A percentile compares a stretch with the other conserved stretches of the same genome.
Conservation (phyloP, 192 early-diverging fungal genomes). For the Coemansia sp. region DNA sequence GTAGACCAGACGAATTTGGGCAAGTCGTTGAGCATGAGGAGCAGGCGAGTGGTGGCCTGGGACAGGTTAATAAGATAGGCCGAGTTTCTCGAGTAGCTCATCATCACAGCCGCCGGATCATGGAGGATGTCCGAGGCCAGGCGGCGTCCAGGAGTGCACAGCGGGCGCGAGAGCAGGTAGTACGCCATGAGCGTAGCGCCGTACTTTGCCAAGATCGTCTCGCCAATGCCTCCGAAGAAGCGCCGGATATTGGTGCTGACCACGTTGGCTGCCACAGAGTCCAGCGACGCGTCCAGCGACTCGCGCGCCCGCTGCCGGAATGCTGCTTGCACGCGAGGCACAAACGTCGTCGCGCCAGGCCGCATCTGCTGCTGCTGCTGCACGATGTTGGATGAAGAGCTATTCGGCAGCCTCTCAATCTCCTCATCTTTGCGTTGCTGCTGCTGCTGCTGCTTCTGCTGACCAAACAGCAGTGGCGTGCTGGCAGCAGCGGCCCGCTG, state of each 20-base stretch:
- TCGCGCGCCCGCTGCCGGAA: constrained; percentile 37
- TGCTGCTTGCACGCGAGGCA: constrained; percentile 42
- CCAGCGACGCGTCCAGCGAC: constrained; percentile 34
- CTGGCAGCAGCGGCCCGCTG: constrained; percentile 38
- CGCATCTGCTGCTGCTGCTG: constrained; percentile 14
- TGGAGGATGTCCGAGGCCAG: constrained; percentile 35
- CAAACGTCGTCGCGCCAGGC: constrained; percentile 18
- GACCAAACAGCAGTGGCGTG: constrained; percentile 38
- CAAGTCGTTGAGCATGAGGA: constrained; percentile 92
- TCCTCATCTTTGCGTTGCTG: constrained; percentile 1
- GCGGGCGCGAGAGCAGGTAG: constrained; percentile 79
- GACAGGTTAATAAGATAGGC: constrained; percentile 74
- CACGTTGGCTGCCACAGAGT: constrained; percentile 29
- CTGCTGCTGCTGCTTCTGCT: constrained; percentile 17
- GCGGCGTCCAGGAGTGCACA: constrained; percentile 62
- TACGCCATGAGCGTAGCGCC: constrained; percentile 83
- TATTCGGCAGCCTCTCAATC: neutral
- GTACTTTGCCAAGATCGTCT: constrained; percentile 95
- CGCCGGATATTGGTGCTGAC: constrained; percentile 45
- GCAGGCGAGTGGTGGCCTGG: constrained; percentile 79
- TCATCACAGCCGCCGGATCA: constrained; percentile 57
- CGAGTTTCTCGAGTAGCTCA: constrained; percentile 78
- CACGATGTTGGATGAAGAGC: neutral
- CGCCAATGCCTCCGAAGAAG: constrained; percentile 55
- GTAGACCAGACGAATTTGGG: constrained; percentile 95